Conservation (phyloP, 2,329 filamentous ascomycete genomes). For the Fusarium illudens region DNA sequence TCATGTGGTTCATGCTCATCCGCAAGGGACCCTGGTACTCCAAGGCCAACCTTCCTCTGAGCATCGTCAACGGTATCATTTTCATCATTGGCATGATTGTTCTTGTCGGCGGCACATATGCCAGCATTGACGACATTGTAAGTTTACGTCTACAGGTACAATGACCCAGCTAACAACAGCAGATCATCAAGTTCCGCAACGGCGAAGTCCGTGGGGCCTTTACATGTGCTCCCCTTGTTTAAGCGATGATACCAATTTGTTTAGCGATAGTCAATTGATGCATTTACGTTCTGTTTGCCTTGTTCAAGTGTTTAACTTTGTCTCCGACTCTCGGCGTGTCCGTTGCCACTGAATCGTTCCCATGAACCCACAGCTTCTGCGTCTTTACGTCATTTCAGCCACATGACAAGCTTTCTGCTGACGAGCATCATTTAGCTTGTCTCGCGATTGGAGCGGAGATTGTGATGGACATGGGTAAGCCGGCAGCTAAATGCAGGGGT, state of each 20-base stretch:
- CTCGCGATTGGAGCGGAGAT: slow-evolving; percentile 1
- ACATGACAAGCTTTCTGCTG: neutral
- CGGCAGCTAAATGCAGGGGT: neutral
- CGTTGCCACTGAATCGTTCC: slow-evolving; percentile 2
- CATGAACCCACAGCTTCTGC: neutral
- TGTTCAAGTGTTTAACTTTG: neutral
- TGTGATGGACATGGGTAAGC: neutral
- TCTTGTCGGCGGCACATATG: slow-evolving; percentile 47
- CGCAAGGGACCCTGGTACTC: slow-evolving; percentile 44
- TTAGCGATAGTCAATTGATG: slow-evolving; percentile 30
- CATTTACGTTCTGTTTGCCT: neutral
- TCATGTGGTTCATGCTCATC: slow-evolving; percentile 55
- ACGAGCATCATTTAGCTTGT: neutral
- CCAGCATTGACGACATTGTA: slow-evolving; percentile 46
- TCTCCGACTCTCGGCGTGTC: neutral
- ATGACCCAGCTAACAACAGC: slow-evolving; percentile 16
- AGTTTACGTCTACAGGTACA: too few relatives aligned
- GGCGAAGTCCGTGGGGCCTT: slow-evolving; percentile 42
- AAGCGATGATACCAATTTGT: slow-evolving; percentile 23
- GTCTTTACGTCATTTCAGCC: neutral
- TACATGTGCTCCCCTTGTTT: slow-evolving; percentile 43
- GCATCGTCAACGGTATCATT: slow-evolving; percentile 38
- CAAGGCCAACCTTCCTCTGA: slow-evolving; percentile 42
- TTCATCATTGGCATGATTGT: slow-evolving; percentile 46
- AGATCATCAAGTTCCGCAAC: slow-evolving; percentile 40